A percentile compares a stretch with the other conserved stretches of the same genome.
phyloP scores from a whole-genome alignment of 345 rosid species.

The Schrenkiella parvula region DNA sequence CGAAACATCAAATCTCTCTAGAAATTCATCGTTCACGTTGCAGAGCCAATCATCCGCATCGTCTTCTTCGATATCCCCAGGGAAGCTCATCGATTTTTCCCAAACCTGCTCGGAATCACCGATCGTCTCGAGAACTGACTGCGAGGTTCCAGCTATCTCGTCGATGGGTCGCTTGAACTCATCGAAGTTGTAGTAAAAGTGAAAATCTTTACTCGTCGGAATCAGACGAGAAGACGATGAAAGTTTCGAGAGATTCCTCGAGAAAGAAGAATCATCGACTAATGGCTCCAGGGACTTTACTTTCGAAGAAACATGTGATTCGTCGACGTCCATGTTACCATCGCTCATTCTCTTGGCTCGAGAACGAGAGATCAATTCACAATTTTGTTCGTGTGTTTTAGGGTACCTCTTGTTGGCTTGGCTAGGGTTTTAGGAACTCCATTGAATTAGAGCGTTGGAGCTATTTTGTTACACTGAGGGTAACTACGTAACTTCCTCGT shows the following conservation, averaged over 20 bases:
- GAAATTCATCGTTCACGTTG: constrained; percentile 58
- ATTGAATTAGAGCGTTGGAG: background rate
- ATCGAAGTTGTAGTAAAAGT: constrained; percentile 73
- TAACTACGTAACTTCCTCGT: background rate
- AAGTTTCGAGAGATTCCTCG: constrained; percentile 52
- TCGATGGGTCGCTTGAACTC: constrained; percentile 61
- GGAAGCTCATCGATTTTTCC: constrained; percentile 38
- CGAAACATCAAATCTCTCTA: constrained; percentile 62
- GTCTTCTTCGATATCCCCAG: constrained; percentile 42
- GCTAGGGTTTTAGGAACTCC: constrained; percentile 29
- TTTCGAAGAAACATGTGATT: constrained; percentile 19
- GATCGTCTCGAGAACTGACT: constrained; percentile 48
- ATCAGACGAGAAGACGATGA: constrained; percentile 52
- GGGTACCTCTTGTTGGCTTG: background rate
- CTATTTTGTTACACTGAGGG: background rate
- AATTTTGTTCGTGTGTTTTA: background rate
- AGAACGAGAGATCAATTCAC: constrained; percentile 2
- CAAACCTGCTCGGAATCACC: constrained; percentile 42
- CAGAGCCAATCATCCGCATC: constrained; percentile 77
- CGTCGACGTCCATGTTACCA: constrained; percentile 32
- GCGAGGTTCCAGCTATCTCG: constrained; percentile 43
- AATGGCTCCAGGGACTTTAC: constrained; percentile 39
- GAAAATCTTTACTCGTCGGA: constrained; percentile 73
- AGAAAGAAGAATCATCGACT: constrained; percentile 40
- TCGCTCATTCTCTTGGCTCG: constrained; percentile 17